Percentiles rank a stretch among this genome's conserved stretches.
phyloP scores from a whole-genome alignment of 164 flowering plant species.

The Echeveria elegans region DNA sequence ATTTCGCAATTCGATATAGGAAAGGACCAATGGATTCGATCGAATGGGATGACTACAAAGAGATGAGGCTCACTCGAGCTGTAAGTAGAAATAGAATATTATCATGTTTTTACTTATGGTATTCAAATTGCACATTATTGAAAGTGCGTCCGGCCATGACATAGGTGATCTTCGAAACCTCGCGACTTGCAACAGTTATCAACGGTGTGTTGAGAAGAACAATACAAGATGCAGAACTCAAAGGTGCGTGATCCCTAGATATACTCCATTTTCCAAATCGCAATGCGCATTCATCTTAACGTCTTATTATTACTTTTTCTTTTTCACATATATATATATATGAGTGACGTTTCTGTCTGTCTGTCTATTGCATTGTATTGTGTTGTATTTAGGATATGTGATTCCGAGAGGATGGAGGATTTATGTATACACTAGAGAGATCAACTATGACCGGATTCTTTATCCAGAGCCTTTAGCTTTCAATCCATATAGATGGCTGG shows the following conservation, averaged over 20 bases:
- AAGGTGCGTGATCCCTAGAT: constrained; percentile 26
- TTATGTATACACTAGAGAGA: constrained; percentile 63
- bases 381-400: constrained; percentile 34
- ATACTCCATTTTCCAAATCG: too few species aligned
- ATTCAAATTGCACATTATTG: neutral
- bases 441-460: constrained; percentile 45
- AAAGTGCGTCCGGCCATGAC: neutral
- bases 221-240: constrained; percentile 54
- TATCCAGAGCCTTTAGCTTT: constrained; percentile 49
- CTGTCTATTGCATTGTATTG: neutral
- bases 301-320: too few species aligned
- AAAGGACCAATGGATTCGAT: constrained; percentile 47
- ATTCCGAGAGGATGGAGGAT: constrained; percentile 70
- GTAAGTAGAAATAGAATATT: constrained; percentile 25
- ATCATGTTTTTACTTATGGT: neutral
- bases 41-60: constrained; percentile 41
- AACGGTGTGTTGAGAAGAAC: constrained; percentile 77
- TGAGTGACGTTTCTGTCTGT: neutral
- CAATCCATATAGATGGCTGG: constrained; percentile 85
- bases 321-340: too few species aligned
- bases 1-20: constrained; percentile 41
- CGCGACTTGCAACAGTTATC: constrained; percentile 62
- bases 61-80: constrained; percentile 58
- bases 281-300: neutral
- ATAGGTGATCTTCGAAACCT: constrained; percentile 71